A percentile compares a stretch with the other conserved stretches of the same genome.
These are phyloP conservation scores for Penicillium waksmanii DNA, from an alignment of 495 filamentous ascomycete species.

Conservation along the genomic window DNA sequence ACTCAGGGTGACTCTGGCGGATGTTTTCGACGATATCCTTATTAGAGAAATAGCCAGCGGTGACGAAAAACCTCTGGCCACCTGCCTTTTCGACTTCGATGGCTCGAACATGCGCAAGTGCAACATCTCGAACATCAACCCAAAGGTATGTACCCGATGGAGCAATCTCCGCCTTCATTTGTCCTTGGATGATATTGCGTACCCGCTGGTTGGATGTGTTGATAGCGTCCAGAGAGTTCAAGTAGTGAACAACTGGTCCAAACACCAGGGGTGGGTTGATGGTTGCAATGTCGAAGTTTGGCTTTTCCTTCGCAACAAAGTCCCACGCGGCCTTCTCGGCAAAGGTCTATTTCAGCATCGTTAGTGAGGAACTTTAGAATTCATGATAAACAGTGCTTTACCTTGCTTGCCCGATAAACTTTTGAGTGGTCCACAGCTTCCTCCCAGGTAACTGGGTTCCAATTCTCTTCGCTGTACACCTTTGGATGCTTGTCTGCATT, in stretches of 20 bases:
- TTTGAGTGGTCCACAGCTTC: conserved; percentile 60
- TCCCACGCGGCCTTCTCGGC: conserved; percentile 80
- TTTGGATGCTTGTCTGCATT: conserved; percentile 51
- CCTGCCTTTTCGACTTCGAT: conserved; percentile 69
- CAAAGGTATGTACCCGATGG: conserved; percentile 60
- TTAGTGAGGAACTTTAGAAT: background rate
- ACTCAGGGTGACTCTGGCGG: conserved; percentile 66
- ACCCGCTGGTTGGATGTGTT: conserved; percentile 71
- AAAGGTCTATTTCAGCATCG: conserved; percentile 39
- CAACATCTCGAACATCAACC: conserved; percentile 73
- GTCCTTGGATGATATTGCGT: conserved; percentile 58
- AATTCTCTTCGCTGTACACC: conserved; percentile 72
- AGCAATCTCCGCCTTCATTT: conserved; percentile 66
- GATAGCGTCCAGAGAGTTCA: conserved; percentile 66
- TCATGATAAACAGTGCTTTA: conserved; percentile 12
- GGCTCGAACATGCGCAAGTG: conserved; percentile 71
- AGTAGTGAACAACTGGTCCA: conserved; percentile 68
- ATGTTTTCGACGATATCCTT: conserved; percentile 67
- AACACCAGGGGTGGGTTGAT: conserved; percentile 73
- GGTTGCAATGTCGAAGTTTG: conserved; percentile 74
- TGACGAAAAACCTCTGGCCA: conserved; percentile 71
- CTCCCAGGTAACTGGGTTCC: conserved; percentile 82
- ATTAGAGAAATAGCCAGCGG: conserved; percentile 65
- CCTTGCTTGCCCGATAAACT: conserved; percentile 73
- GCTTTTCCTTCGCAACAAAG: conserved; percentile 77